Evolutionary conservation across 495 filamentous ascomycete genomes (phyloP).

Genomic region (Beverwykella pulmonaria): DNA sequence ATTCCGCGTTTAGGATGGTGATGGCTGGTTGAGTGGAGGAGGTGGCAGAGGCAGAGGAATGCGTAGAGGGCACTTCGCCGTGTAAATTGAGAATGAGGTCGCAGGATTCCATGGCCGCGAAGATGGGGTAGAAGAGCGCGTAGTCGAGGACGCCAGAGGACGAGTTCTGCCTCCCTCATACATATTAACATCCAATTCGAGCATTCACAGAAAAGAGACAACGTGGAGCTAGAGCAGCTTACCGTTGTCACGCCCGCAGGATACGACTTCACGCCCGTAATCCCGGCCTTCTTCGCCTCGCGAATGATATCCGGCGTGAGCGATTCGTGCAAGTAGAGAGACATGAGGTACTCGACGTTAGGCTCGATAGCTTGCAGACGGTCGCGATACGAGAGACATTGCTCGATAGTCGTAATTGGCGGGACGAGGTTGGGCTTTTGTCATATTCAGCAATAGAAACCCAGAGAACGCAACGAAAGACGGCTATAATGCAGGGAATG

Average conservation of each 20-base stretch:
- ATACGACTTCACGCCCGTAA: conserved; percentile 64
- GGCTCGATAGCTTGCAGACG: conserved; percentile 68
- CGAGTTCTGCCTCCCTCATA: conserved; percentile 58
- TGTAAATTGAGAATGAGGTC: conserved; percentile 67
- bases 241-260: conserved; percentile 69
- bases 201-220: background rate
- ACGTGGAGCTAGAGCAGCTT: background rate
- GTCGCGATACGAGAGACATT: conserved; percentile 74
- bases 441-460: no score
- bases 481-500: no score
- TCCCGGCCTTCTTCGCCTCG: conserved; percentile 67
- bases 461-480: background rate
- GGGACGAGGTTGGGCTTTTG: conserved; percentile 73
- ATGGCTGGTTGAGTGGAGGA: conserved; percentile 45
- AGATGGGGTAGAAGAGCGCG: conserved; percentile 71
- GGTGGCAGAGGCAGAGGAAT: conserved; percentile 19
- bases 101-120: conserved; percentile 74
- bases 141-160: conserved; percentile 77
- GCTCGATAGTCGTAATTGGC: conserved; percentile 71
- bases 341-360: conserved; percentile 82
- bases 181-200: background rate
- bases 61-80: conserved; percentile 58
- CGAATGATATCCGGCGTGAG: conserved; percentile 79
- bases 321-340: conserved; percentile 76
- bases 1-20: conserved; percentile 79